Base-by-base conservation (phyloP, 192 early-diverging fungal species). In the Gigaspora rosea region DNA sequence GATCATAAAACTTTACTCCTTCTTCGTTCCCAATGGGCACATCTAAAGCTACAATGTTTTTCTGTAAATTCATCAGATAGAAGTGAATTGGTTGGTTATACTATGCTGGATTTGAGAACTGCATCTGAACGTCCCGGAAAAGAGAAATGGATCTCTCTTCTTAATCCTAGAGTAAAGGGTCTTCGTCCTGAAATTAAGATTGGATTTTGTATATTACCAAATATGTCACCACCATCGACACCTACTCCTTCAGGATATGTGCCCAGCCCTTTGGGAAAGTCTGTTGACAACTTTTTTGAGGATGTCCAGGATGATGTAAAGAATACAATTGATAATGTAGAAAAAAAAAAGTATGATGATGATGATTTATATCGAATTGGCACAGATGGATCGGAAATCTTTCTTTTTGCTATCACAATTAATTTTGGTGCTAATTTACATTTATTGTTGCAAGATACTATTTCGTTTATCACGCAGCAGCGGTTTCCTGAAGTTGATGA, bases 1-100 rank as follows among this genome's bases (percentile, higher is more conserved):
- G 83, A 85, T 49, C 81, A 79, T 18, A 80, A 85, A 58, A 81
- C 82, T 54, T 73, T 85, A 32, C 79, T 80, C 41, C 79, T 80
- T 20, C 78, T 85, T 49, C 77, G 81, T 27, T 78, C 80, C 8
- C 79, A 85, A 76, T 80, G 57, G 63, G 83, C 83, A 2, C 78
- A 81, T 16, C 74, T 85, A 22, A 85, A 85, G 71, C 79, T 85
- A 66, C 81, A 82, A 64, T 82, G 83, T 71, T 82, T 85, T 68
- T 76, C 83, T 18, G 32, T 82, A 57, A 79, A 79, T 70, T 62
- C 56, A 79, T 79, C 69, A 47, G 76, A 79, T 50, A 78, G 74
- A 68, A 78, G 73, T 63, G 81, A 85, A 49, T 61, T 81, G 9
- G 57, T 85, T 22, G 83, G 83, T 41, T 81, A 85, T 59, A 64